Percentiles rank a stretch among this genome's conserved stretches.
Evolutionary conservation across 169 alveolate species (phyloP).

Genomic region (Eimeria acervulina): DNA sequence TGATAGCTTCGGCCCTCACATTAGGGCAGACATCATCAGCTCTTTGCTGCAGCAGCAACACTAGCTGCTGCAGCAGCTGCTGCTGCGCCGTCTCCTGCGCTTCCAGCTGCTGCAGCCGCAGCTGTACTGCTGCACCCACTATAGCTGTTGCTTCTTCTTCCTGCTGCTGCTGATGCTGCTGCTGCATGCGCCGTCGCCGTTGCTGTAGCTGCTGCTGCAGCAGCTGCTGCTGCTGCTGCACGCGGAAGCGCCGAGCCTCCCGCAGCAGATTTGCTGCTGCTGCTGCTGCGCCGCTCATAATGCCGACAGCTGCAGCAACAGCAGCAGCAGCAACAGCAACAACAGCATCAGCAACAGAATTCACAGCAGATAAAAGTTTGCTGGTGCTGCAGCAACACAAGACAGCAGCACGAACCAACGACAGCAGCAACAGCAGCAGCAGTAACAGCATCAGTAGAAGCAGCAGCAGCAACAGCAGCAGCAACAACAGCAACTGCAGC

Average conservation of each 20-base stretch:
- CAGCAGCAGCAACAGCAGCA: slow-evolving; percentile 47
- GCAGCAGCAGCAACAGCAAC: slow-evolving; percentile 25
- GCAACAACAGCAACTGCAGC: not conserved
- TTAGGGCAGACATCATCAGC: not conserved
- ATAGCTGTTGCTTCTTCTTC: not conserved
- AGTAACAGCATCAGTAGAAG: not conserved
- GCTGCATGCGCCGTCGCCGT: too few relatives aligned
- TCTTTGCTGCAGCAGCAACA: slow-evolving; percentile 19
- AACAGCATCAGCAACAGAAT: not conserved
- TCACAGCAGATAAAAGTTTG: too few relatives aligned
- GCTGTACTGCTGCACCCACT: not conserved
- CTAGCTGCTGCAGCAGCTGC: not conserved
- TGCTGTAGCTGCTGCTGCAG: too few relatives aligned
- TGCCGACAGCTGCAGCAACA: not conserved
- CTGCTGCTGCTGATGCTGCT: too few relatives aligned
- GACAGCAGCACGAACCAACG: not conserved
- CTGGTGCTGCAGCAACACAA: too few relatives aligned
- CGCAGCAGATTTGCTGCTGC: too few relatives aligned
- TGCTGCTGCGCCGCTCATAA: too few relatives aligned
- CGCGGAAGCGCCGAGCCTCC: too few relatives aligned
- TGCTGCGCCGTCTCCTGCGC: too few relatives aligned
- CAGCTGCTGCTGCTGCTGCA: too few relatives aligned
- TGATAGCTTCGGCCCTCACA: not conserved
- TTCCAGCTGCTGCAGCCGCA: not conserved
- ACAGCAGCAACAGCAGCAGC: not conserved